A percentile compares a stretch with the other conserved stretches of the same genome.
phyloP scores from a whole-genome alignment of 2,329 filamentous ascomycete genomes.

The Westerdykella aurantiaca region DNA sequence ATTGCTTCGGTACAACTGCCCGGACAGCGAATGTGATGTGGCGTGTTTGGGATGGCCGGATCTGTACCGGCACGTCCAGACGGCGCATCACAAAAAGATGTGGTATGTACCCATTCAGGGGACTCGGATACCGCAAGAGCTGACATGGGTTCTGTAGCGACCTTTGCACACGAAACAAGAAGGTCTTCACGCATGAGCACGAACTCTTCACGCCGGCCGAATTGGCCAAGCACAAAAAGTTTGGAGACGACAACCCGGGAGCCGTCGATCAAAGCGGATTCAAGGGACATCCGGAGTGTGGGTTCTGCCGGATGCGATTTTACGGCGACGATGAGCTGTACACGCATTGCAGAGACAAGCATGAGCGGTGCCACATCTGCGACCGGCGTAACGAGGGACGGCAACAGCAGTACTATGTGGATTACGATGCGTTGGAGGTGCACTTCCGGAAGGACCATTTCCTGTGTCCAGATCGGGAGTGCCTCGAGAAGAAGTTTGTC shows the following conservation, averaged over 20 bases:
- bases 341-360: conserved; percentile 84
- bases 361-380: conserved; percentile 93
- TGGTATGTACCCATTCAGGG: conserved; percentile 47
- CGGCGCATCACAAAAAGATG: conserved; percentile 78
- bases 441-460: conserved; percentile 89
- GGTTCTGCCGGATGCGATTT: conserved; percentile 85
- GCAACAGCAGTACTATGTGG: conserved; percentile 81
- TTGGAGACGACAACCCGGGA: conserved; percentile 85
- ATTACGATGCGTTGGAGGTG: conserved; percentile 78
- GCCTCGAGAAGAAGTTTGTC: conserved; percentile 93
- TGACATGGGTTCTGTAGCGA: conserved; percentile 49
- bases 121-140: not conserved
- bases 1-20: conserved; percentile 89
- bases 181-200: conserved; percentile 97
- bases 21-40: conserved; percentile 75
- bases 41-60: conserved; percentile 78
- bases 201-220: conserved; percentile 79
- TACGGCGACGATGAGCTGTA: conserved; percentile 96
- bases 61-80: conserved; percentile 74
- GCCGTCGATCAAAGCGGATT: conserved; percentile 91
- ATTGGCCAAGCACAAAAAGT: conserved; percentile 79
- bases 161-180: conserved; percentile 88
- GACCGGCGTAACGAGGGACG: conserved; percentile 60
- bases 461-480: conserved; percentile 77
- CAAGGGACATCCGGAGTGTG: conserved; percentile 89